phyloP scores from a whole-genome alignment of 306 rosid species.

The Phaseolus lunatus region DNA sequence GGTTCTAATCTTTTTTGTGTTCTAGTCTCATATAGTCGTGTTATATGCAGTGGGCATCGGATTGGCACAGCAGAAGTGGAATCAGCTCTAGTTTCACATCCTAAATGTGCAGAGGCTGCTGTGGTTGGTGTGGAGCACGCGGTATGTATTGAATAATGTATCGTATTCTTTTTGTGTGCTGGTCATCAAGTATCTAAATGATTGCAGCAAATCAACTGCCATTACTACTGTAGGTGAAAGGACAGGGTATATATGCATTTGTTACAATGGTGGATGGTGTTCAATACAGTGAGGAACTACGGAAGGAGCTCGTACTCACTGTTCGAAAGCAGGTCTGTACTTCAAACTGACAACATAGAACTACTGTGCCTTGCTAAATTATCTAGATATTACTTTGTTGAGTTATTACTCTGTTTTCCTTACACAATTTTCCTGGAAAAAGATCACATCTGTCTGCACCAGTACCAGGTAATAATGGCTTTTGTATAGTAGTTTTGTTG shows the following conservation, averaged over 20 bases:
- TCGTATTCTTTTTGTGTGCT: conserved; percentile 27
- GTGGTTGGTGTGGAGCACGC: conserved; percentile 98
- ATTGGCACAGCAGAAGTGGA: conserved; percentile 99
- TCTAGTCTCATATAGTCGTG: conserved; percentile 20
- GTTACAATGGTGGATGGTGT: conserved; percentile 89
- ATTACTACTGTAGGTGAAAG: conserved; percentile 76
- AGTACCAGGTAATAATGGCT: neutral
- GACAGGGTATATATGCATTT: conserved; percentile 96
- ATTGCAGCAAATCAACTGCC: conserved; percentile 36
- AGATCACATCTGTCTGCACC: conserved; percentile 18
- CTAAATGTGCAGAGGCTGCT: conserved; percentile 96
- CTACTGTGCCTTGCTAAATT: conserved; percentile 14
- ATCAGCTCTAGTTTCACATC: conserved; percentile 95
- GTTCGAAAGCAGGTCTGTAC: conserved; percentile 86
- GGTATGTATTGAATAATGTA: conserved; percentile 53
- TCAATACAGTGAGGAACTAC: conserved; percentile 86
- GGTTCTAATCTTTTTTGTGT: conserved; percentile 26
- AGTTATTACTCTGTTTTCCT: conserved; percentile 8
- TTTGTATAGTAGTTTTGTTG: neutral
- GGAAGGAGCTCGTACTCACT: conserved; percentile 73
- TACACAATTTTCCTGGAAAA: neutral
- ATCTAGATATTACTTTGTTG: neutral
- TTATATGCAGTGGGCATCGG: conserved; percentile 91
- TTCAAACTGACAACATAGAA: conserved; percentile 8
- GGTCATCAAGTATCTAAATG: conserved; percentile 20